Evolutionary conservation across 208 protist species (phyloP), one percentile per base, ranked within the genome.

Genomic region (Wallacemonas sp.): DNA sequence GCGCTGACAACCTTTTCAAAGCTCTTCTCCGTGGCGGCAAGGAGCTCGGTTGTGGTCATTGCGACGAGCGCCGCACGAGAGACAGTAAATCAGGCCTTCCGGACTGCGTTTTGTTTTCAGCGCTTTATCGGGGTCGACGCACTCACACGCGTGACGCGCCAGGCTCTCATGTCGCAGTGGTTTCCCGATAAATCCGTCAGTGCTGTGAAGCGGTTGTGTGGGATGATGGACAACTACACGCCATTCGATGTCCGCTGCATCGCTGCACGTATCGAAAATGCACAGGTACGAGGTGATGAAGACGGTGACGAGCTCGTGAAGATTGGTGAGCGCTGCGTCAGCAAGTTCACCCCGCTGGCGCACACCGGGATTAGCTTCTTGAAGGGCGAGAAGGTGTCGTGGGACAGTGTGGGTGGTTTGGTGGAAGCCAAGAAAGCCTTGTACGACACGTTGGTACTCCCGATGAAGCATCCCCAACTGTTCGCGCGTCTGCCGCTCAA

Each of bases 401-500:
- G 88, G 79, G 79, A 88, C 42, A 83, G 77, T 70, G 93, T 98
- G 59, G 96, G 95, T 24, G 97, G 97, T 9, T 77, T 98, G 28
- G 77, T 59, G 19, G 80, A 90, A 54, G 96, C 95, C n/a, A 98
- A 98, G 77, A 86, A 91, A 69, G 85, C 93, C 36, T 84, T 99
- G 28, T 87, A 96, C 69, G 96, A 98, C 71, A 97, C 95, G 22
- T 88, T 99, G 34, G 88, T 98, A 44, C 77, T 98, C 22, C 97
- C 96, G n/a, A 91, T 97, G 61, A 80, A 93, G 59, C 84, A 97
- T 56, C 94, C 96, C 19, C 71, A 96, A 54, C 66, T 98, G 19
- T 98, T 98, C 77, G 71, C 88, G 30, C 74, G 76, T 22, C 77
- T 97, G 46, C 93, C 93, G 17, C 77, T 97, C 17, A 97, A 97